Evolutionary conservation across 73 alveolate genomes (phyloP), one percentile per base, ranked within the genome.

Genomic region (Breviolum minutum): DNA sequence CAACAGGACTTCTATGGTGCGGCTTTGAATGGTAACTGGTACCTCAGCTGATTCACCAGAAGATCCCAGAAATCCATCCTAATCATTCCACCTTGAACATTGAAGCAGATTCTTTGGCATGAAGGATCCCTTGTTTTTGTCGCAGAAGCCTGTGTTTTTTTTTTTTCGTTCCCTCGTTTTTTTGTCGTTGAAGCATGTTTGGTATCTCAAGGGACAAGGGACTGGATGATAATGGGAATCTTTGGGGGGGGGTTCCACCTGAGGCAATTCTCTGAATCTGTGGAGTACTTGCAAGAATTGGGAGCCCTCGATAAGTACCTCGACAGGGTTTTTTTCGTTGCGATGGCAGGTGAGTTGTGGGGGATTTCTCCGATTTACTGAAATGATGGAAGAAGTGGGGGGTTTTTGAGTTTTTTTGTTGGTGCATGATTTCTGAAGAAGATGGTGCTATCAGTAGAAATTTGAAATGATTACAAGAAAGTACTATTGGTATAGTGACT

Each of bases 1-100:
- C 77, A n/a, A n/a, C 26, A 92, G 98, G 98, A 92, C 90, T 92
- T 92, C 81, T 92, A 92, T 32, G 82, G 85, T 5, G 98, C 98
- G 16, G 98, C 98, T 8, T 84, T 92, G 81, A 68, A 27, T 26
- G 98, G 98, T 5, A 80, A 92, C 70, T 92, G 98, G 98, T 88
- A 12, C 16, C 92, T 81, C 60, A 70, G 90, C 29, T 27, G 27
- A 29, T 26, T 27, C 77, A 17, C n/a, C 77, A 68, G 77, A 68
- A 22, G 77, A 40, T 40, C 54, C 3, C 54, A 40, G 54, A 40
- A 40, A 40, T 40, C 54, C 54, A 40, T 3, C 54, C 54, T 2
- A 40, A 40, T 40, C n/a, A n/a, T n/a, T 40, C 54, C 3, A 40
- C 54, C 54, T 40, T 40, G 54, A 40, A 40, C 54, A 40, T 40